Evolutionary conservation across 2,329 filamentous ascomycete species (phyloP).

Genomic region (Claviceps sorghi): DNA sequence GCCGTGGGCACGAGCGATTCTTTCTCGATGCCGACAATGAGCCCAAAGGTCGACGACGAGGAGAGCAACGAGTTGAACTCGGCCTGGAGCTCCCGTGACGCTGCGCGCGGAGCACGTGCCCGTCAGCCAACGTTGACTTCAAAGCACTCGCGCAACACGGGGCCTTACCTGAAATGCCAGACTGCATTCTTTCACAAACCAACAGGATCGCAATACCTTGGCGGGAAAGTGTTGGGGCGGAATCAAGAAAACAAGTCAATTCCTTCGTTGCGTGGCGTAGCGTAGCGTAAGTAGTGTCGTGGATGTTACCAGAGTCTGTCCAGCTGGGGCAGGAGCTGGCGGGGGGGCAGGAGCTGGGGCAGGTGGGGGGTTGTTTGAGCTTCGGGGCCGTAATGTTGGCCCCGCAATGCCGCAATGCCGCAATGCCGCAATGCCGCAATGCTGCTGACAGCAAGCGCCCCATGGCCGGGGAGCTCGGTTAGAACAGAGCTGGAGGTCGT

Average conservation of each 20-base stretch:
- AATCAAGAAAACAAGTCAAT: neutral
- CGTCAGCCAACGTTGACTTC: neutral
- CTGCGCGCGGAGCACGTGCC: slow-evolving; percentile 24
- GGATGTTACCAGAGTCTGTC: too few species aligned
- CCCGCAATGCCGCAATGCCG: neutral
- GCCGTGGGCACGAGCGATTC: slow-evolving; percentile 52
- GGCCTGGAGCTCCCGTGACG: slow-evolving; percentile 61
- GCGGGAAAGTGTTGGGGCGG: neutral
- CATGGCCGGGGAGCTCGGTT: too few species aligned
- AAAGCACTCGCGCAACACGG: neutral
- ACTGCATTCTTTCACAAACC: slow-evolving; percentile 44
- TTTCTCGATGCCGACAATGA: slow-evolving; percentile 54
- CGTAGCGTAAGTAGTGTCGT: too few species aligned
- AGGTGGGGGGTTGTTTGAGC: neutral
- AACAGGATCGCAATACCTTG: neutral
- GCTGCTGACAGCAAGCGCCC: too few species aligned
- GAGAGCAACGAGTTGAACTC: slow-evolving; percentile 58
- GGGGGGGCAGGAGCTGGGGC: too few species aligned
- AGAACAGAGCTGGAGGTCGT: too few species aligned
- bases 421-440: neutral
- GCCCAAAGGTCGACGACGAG: slow-evolving; percentile 47
- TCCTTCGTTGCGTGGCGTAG: neutral
- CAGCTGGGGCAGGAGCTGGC: neutral
- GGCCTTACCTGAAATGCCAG: slow-evolving; percentile 54
- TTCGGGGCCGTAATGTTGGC: neutral